These are phyloP conservation scores for Candida endomychidarum DNA, from an alignment of 805 yeast genomes.

Conservation along the genomic window DNA sequence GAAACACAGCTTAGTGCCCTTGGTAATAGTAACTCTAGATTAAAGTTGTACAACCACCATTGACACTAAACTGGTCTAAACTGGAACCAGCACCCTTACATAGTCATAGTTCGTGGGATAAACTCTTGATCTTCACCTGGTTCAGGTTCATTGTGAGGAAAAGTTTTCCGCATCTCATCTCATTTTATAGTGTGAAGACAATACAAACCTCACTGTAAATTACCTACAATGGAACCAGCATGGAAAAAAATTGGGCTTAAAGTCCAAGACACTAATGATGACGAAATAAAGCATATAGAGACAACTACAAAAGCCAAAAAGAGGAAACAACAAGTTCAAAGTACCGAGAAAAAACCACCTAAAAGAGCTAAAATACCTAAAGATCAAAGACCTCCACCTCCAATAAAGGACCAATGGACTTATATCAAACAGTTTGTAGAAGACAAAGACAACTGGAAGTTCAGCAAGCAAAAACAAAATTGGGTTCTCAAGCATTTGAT, in stretches of 20 bases:
- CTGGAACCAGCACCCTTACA: too few relatives aligned
- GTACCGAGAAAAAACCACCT: constrained; percentile 52
- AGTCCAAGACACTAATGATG: constrained; percentile 49
- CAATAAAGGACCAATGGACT: constrained; percentile 71
- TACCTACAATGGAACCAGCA: constrained; percentile 50
- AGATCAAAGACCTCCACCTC: constrained; percentile 64
- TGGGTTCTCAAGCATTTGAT: constrained; percentile 72
- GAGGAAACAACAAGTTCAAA: constrained; percentile 7
- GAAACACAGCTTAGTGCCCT: too few relatives aligned
- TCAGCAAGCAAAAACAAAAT: constrained; percentile 82
- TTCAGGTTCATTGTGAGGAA: background rate
- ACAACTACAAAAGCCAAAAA: constrained; percentile 31
- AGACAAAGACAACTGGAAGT: constrained; percentile 71
- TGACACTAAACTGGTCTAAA: too few relatives aligned
- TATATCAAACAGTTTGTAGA: constrained; percentile 59
- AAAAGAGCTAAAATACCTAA: constrained; percentile 72
- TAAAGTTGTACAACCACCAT: too few relatives aligned
- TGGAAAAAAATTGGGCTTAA: constrained; percentile 79
- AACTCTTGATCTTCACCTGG: too few relatives aligned
- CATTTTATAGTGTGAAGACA: constrained; percentile 2
- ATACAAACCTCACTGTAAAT: background rate
- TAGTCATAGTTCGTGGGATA: too few relatives aligned
- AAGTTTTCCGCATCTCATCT: constrained; percentile 8
- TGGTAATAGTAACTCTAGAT: too few relatives aligned
- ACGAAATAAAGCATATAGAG: constrained; percentile 47